phyloP scores from a whole-genome alignment of 176 grass and related monocot species.

The Typha latifolia region DNA sequence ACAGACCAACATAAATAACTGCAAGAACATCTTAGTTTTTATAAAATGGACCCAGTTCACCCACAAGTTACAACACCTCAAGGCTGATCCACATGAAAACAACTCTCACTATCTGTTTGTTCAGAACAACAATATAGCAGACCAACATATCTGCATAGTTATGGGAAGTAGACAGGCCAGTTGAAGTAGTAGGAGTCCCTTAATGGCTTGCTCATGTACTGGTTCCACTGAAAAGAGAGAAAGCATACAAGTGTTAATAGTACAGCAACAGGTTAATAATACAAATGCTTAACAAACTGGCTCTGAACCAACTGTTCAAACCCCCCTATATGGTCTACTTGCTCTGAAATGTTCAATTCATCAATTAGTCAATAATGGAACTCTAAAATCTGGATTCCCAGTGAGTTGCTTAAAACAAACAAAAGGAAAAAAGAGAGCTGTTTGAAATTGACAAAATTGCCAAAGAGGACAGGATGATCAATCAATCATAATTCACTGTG shows the following conservation, averaged over 20 bases:
- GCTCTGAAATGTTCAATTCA: too few species aligned
- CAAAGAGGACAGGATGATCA: background rate
- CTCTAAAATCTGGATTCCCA: too few species aligned
- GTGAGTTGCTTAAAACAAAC: too few species aligned
- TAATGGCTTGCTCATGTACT: conserved; percentile 20
- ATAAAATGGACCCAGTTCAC: background rate
- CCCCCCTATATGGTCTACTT: too few species aligned
- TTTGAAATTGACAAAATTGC: background rate
- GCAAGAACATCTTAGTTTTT: background rate
- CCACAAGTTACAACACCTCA: background rate
- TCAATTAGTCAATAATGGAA: too few species aligned
- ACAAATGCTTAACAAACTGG: too few species aligned
- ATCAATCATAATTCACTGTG: background rate
- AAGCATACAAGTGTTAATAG: background rate
- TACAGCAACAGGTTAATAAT: background rate
- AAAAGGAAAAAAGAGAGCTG: too few species aligned
- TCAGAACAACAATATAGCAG: background rate
- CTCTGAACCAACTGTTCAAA: too few species aligned
- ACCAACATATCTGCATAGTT: background rate
- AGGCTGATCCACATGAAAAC: background rate
- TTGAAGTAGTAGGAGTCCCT: conserved; percentile 25
- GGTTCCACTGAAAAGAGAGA: conserved; percentile 21
- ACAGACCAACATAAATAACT: too few species aligned
- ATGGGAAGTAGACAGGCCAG: conserved; percentile 29
- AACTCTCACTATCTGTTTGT: background rate